phyloP scores from a whole-genome alignment of 371 early-diverging fungal genomes.

The Parasitella parasitica region DNA sequence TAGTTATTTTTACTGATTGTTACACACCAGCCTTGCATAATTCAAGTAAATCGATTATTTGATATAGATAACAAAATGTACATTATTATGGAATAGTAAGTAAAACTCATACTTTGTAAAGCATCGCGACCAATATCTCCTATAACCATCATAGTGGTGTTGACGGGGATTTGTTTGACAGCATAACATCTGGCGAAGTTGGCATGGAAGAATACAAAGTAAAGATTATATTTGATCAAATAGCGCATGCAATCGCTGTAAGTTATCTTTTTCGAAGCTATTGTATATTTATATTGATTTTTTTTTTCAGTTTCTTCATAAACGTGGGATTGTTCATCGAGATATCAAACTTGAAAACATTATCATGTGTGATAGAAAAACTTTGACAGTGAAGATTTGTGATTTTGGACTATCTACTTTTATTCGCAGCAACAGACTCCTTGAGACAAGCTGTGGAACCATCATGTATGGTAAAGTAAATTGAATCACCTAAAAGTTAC shows the following conservation, averaged over 20 bases:
- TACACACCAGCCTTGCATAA: conserved; percentile 22
- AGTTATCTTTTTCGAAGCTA: background rate
- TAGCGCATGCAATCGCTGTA: conserved; percentile 28
- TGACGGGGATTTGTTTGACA: conserved; percentile 28
- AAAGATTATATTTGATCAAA: conserved; percentile 30
- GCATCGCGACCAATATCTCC: background rate
- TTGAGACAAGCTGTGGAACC: conserved; percentile 18
- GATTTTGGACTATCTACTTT: conserved; percentile 20
- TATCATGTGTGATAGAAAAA: conserved; percentile 37
- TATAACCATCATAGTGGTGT: conserved; percentile 5
- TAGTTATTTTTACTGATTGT: background rate
- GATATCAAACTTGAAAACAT: conserved; percentile 78
- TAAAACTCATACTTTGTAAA: background rate
- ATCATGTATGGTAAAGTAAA: conserved; percentile 20
- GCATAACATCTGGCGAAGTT: background rate
- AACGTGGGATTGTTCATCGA: conserved; percentile 72
- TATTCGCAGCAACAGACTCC: background rate
- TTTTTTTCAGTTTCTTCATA: conserved; percentile 55
- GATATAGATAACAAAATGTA: conserved; percentile 12
- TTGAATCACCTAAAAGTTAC: no score
- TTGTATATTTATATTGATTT: background rate
- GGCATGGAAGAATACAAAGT: conserved; percentile 21
- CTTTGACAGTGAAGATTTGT: conserved; percentile 12
- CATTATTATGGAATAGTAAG: conserved; percentile 35
- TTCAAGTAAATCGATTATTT: conserved; percentile 15